Percentiles rank a stretch among this genome's conserved stretches.
Evolutionary conservation across 2,329 filamentous ascomycete species (phyloP).

Genomic region (Phaeosphaeria sp.): DNA sequence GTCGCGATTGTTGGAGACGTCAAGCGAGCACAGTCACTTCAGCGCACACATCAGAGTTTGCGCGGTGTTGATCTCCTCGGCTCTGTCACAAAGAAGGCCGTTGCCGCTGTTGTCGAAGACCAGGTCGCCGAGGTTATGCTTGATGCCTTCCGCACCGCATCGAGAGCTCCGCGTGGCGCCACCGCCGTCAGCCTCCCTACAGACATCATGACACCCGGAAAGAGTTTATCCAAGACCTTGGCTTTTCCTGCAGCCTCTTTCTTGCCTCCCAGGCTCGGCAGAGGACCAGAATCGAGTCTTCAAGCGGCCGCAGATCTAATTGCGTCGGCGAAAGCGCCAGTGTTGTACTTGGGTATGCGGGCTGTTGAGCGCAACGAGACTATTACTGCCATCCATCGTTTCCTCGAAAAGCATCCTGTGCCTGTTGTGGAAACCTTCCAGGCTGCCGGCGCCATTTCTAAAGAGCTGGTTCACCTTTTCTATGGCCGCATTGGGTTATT

Average conservation of each 20-base stretch:
- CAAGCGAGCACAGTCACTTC: background rate
- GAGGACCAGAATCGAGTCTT: background rate
- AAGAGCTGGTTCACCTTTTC: background rate
- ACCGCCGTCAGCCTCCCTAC: background rate
- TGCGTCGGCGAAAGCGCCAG: background rate
- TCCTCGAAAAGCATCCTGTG: background rate
- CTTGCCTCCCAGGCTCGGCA: background rate
- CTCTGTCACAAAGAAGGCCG: background rate
- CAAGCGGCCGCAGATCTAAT: background rate
- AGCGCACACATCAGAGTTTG: background rate
- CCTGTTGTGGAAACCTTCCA: background rate
- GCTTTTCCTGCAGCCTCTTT: background rate
- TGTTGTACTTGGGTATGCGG: background rate
- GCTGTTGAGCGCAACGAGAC: background rate
- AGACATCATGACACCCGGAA: background rate
- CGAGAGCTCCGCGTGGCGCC: background rate
- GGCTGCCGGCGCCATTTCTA: background rate
- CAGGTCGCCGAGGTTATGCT: background rate
- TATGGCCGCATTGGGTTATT: background rate
- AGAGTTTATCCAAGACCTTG: background rate
- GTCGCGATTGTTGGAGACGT: background rate
- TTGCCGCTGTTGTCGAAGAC: background rate
- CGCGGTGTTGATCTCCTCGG: background rate
- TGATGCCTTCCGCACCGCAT: background rate
- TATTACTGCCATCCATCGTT: background rate